A percentile compares a stretch with the other conserved stretches of the same genome.
These are phyloP conservation scores for Leucogyrophana mollusca DNA, from an alignment of 768 basidiomycete genomes.

Conservation along the genomic window DNA sequence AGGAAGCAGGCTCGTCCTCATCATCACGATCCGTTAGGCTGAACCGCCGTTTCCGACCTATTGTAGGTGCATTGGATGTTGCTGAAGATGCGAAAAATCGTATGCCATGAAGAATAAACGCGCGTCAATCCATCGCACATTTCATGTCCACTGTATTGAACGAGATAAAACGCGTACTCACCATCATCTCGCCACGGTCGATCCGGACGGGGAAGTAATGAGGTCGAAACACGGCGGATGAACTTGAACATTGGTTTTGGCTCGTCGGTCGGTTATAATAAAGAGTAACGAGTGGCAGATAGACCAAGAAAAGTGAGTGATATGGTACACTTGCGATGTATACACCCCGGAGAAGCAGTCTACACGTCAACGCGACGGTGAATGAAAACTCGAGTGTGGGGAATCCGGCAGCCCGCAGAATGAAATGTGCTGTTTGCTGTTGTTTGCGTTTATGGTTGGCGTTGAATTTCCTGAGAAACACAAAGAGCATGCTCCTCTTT, in stretches of 20 bases:
- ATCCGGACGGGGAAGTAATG: conserved; percentile 68
- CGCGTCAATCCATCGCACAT: conserved; percentile 10
- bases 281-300: background rate
- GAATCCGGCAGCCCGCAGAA: background rate
- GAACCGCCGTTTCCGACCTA: conserved; percentile 63
- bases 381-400: conserved; percentile 1
- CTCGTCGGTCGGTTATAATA: background rate
- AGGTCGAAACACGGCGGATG: conserved; percentile 68
- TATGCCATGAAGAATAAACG: conserved; percentile 12
- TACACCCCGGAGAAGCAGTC: conserved; percentile 1
- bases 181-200: conserved; percentile 79
- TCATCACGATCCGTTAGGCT: conserved; percentile 44
- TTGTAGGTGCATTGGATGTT: conserved; percentile 72
- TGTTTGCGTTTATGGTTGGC: conserved; percentile 16
- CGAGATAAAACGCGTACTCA: conserved; percentile 34
- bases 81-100: conserved; percentile 37
- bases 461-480: too few species aligned
- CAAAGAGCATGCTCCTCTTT: background rate
- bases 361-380: background rate
- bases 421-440: conserved; percentile 15
- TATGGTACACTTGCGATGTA: background rate
- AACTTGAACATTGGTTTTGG: conserved; percentile 55
- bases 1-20: conserved; percentile 32
- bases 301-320: background rate
- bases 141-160: conserved; percentile 4